A percentile compares a stretch with the other conserved stretches of the same genome.
Evolutionary conservation across 768 basidiomycete genomes (phyloP).

Genomic region (Serendipita sp.): DNA sequence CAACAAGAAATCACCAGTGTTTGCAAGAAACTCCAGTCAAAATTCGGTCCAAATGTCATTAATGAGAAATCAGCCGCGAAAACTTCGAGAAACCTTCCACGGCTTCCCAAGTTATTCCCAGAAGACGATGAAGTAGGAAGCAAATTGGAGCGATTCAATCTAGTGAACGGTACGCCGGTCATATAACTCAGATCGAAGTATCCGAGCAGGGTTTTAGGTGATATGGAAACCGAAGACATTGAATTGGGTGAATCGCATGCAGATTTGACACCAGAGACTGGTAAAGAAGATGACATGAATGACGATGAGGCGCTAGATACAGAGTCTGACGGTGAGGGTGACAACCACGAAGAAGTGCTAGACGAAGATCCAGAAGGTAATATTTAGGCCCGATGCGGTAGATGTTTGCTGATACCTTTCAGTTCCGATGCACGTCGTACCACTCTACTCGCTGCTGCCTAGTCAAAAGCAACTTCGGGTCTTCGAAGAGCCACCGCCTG

Average conservation of each 20-base stretch:
- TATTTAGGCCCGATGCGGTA: constrained; percentile 24
- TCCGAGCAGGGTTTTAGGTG: constrained; percentile 27
- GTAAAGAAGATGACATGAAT: constrained; percentile 23
- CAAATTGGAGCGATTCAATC: neutral
- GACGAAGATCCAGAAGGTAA: constrained; percentile 56
- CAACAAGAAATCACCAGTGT: constrained; percentile 87
- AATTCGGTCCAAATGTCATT: constrained; percentile 53
- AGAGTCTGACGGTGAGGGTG: constrained; percentile 33
- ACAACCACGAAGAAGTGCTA: constrained; percentile 57
- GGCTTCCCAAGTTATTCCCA: neutral
- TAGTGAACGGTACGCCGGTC: neutral
- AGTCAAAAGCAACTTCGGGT: constrained; percentile 93
- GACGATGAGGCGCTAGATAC: constrained; percentile 53
- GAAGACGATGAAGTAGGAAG: neutral
- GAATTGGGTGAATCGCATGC: constrained; percentile 36
- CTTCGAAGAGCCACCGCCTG: constrained; percentile 68
- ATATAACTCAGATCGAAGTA: neutral
- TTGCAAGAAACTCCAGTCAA: constrained; percentile 63
- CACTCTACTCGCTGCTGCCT: constrained; percentile 81
- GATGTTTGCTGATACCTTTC: neutral
- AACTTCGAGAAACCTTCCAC: constrained; percentile 4
- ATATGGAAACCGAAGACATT: constrained; percentile 67
- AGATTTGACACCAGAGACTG: constrained; percentile 19
- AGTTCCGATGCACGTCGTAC: constrained; percentile 92
- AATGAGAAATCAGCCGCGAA: constrained; percentile 27